These are phyloP conservation scores for Primulina eburnea DNA, from an alignment of 257 asterid species.

Conservation along the genomic window DNA sequence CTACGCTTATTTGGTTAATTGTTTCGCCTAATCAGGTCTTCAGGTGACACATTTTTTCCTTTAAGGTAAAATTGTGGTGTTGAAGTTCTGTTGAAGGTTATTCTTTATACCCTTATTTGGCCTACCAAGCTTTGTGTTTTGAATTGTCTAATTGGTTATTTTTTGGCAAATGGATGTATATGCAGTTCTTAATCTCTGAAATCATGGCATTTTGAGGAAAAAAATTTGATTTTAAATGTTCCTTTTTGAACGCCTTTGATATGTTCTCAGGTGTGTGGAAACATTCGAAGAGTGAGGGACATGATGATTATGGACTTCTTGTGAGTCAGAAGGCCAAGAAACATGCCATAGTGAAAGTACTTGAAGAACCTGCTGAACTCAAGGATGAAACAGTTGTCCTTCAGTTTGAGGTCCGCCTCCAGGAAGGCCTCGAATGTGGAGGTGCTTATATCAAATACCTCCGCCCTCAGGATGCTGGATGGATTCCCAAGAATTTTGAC, in stretches of 20 bases:
- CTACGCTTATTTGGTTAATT: neutral
- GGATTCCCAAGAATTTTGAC: conserved; percentile 78
- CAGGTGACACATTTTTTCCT: neutral
- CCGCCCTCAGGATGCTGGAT: conserved; percentile 87
- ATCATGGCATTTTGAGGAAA: neutral
- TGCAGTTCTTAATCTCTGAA: neutral
- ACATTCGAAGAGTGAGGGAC: conserved; percentile 86
- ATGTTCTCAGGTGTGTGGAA: conserved; percentile 75
- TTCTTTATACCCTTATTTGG: neutral
- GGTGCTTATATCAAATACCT: conserved; percentile 94
- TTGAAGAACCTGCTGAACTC: conserved; percentile 56
- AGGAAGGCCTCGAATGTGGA: conserved; percentile 93
- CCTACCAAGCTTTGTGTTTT: neutral
- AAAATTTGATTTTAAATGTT: neutral
- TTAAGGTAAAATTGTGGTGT: neutral
- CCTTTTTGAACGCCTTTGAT: conserved; percentile 3
- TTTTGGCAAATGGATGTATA: neutral
- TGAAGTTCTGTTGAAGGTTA: neutral
- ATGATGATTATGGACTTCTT: conserved; percentile 91
- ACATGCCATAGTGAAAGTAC: conserved; percentile 83
- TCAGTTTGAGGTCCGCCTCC: conserved; percentile 89
- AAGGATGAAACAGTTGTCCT: conserved; percentile 77
- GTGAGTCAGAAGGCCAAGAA: conserved; percentile 86
- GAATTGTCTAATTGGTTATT: neutral
- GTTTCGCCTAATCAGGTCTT: neutral